phyloP scores from a whole-genome alignment of 495 filamentous ascomycete species.

The Lasiosphaeriaceae sp. region DNA sequence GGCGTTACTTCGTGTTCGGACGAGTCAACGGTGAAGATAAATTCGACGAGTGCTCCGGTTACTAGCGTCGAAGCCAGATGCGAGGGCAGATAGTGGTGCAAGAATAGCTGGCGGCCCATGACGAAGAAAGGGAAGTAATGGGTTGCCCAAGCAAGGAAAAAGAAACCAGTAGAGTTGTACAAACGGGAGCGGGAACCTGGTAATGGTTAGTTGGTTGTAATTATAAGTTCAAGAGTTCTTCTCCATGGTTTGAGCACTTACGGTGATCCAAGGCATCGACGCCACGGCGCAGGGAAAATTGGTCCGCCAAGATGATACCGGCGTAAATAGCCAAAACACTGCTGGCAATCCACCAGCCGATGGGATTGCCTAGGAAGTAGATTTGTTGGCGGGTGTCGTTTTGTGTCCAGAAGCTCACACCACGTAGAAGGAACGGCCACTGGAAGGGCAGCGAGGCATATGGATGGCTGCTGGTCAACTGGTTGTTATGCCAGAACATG shows the following conservation, averaged over 20 bases:
- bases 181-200: conserved; percentile 83
- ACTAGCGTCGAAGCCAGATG: conserved; percentile 92
- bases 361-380: conserved; percentile 95
- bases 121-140: conserved; percentile 98
- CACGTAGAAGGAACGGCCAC: conserved; percentile 94
- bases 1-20: conserved; percentile 45
- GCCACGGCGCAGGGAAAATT: conserved; percentile 85
- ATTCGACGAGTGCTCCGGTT: conserved; percentile 92
- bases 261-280: conserved; percentile 90
- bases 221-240: background rate
- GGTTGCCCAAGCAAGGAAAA: conserved; percentile 96
- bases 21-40: conserved; percentile 89
- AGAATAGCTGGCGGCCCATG: conserved; percentile 95
- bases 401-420: conserved; percentile 99
- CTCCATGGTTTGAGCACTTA: conserved; percentile 48
- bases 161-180: conserved; percentile 97
- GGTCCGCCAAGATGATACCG: conserved; percentile 88
- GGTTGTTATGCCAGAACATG: conserved; percentile 99
- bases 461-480: conserved; percentile 91
- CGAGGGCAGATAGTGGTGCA: conserved; percentile 95
- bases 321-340: conserved; percentile 89
- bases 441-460: conserved; percentile 93
- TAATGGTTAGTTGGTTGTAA: conserved; percentile 15
- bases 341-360: conserved; percentile 96
- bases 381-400: conserved; percentile 95